A percentile compares a stretch with the other conserved stretches of the same genome.
phyloP scores from a whole-genome alignment of 2,329 filamentous ascomycete species.

The Colletotrichum sp. region DNA sequence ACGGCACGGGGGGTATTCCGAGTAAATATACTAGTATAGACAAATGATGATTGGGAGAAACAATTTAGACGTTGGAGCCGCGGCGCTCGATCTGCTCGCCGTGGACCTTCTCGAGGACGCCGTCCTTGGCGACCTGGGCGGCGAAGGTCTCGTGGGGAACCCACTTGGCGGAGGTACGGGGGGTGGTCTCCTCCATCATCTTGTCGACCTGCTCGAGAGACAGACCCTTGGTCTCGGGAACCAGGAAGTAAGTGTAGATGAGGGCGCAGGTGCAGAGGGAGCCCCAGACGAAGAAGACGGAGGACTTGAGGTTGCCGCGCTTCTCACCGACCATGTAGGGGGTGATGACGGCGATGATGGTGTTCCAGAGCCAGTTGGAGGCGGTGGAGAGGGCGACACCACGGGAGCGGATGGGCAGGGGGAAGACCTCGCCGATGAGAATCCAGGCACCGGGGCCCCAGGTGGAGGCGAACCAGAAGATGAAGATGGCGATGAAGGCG shows the following conservation, averaged over 20 bases:
- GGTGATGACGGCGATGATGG: constrained; percentile 72
- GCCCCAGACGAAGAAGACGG: constrained; percentile 80
- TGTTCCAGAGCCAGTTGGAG: constrained; percentile 93
- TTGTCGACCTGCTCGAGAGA: constrained; percentile 82
- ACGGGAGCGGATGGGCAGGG: constrained; percentile 85
- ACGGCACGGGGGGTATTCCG: neutral
- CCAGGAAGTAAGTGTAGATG: constrained; percentile 74
- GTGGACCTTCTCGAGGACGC: constrained; percentile 33
- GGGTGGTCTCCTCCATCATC: constrained; percentile 88
- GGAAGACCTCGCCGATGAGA: constrained; percentile 90
- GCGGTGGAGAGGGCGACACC: constrained; percentile 88
- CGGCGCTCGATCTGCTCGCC: constrained; percentile 34
- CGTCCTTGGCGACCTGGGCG: constrained; percentile 44
- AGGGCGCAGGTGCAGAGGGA: constrained; percentile 65
- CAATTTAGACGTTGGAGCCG: constrained; percentile 34
- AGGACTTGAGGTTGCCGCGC: constrained; percentile 69
- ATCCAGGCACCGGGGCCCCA: constrained; percentile 86
- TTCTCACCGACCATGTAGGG: constrained; percentile 70
- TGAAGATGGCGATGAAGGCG: constrained; percentile 89
- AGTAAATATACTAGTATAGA: neutral
- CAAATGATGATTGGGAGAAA: neutral
- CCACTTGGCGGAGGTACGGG: constrained; percentile 80
- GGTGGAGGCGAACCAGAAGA: constrained; percentile 90
- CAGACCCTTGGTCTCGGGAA: constrained; percentile 78
- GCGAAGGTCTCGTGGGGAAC: constrained; percentile 75